A percentile compares a stretch with the other conserved stretches of the same genome.
Conservation (phyloP, 2,329 filamentous ascomycete genomes). For the Fusarium stilboides region DNA sequence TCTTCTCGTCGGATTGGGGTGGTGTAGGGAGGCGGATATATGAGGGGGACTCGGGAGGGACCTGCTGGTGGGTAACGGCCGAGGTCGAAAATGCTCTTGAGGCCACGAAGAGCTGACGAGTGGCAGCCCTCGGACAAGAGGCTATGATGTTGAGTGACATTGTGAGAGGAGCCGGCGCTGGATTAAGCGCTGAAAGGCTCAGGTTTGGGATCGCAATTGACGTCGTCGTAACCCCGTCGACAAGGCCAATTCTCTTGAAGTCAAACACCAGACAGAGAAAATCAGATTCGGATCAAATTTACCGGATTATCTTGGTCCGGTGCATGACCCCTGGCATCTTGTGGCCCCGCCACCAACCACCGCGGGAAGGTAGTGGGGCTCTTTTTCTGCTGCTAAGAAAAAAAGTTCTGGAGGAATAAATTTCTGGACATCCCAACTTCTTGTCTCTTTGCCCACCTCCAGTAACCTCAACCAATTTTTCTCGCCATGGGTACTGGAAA, state of each 20-base stretch:
- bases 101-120: slow-evolving; percentile 47
- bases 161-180: slow-evolving; percentile 26
- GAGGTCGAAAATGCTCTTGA: slow-evolving; percentile 56
- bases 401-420: slow-evolving; percentile 49
- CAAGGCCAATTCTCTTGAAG: slow-evolving; percentile 25
- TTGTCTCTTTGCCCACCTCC: slow-evolving; percentile 38
- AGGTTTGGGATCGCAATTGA: slow-evolving; percentile 40
- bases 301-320: slow-evolving; percentile 48
- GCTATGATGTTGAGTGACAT: slow-evolving; percentile 51
- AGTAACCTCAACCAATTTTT: slow-evolving; percentile 42
- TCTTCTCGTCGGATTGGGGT: slow-evolving; percentile 75
- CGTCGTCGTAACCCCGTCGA: slow-evolving; percentile 32
- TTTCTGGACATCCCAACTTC: slow-evolving; percentile 44
- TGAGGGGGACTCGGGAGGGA: slow-evolving; percentile 88
- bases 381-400: slow-evolving; percentile 39
- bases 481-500: slow-evolving; percentile 86
- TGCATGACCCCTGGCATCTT: slow-evolving; percentile 17
- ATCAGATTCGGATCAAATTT: slow-evolving; percentile 44
- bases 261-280: slow-evolving; percentile 40
- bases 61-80: slow-evolving; percentile 63
- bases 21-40: slow-evolving; percentile 87
- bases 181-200: slow-evolving; percentile 26
- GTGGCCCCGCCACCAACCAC: slow-evolving; percentile 46
- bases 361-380: slow-evolving; percentile 46
- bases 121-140: slow-evolving; percentile 47